A percentile compares a stretch with the other conserved stretches of the same genome.
These are phyloP conservation scores for Ciborinia camelliae DNA, from an alignment of 2,329 filamentous ascomycete genomes.

Conservation along the genomic window DNA sequence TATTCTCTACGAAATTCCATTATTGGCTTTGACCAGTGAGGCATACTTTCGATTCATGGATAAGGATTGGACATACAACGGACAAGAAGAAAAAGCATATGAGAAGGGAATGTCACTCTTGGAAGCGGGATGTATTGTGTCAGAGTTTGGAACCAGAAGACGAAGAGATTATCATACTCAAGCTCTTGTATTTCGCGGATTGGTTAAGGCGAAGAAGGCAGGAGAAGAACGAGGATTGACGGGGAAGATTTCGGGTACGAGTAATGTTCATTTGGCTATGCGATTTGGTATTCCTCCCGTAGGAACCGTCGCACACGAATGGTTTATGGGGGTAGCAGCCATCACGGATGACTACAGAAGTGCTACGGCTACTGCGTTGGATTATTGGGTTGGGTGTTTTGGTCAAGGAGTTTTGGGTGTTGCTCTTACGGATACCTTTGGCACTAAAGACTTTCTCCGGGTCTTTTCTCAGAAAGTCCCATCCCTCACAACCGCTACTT, in stretches of 20 bases:
- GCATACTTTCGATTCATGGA: conserved; percentile 98
- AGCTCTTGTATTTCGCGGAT: conserved; percentile 81
- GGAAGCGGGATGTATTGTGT: conserved; percentile 80
- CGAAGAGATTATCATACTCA: conserved; percentile 94
- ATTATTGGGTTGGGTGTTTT: conserved; percentile 89
- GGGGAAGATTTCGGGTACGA: conserved; percentile 81
- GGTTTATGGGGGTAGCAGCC: conserved; percentile 98
- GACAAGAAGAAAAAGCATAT: conserved; percentile 81
- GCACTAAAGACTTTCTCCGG: conserved; percentile 81
- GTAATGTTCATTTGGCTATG: conserved; percentile 97
- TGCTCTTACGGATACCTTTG: conserved; percentile 93
- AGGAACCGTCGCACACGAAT: conserved; percentile 92
- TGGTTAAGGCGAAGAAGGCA: conserved; percentile 75
- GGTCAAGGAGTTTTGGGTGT: conserved; percentile 80
- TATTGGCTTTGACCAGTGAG: conserved; percentile 88
- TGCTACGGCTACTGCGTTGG: conserved; percentile 79
- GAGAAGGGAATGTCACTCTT: conserved; percentile 76
- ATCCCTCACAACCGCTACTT: conserved; percentile 36
- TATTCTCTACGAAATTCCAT: conserved; percentile 94
- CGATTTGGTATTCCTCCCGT: conserved; percentile 80
- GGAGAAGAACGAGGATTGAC: conserved; percentile 59
- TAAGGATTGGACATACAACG: conserved; percentile 83
- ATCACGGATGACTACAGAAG: conserved; percentile 80
- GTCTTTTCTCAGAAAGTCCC: conserved; percentile 72
- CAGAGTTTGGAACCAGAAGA: conserved; percentile 88